Conservation (phyloP, 2,329 filamentous ascomycete species). For the Karstenula rhodostoma region DNA sequence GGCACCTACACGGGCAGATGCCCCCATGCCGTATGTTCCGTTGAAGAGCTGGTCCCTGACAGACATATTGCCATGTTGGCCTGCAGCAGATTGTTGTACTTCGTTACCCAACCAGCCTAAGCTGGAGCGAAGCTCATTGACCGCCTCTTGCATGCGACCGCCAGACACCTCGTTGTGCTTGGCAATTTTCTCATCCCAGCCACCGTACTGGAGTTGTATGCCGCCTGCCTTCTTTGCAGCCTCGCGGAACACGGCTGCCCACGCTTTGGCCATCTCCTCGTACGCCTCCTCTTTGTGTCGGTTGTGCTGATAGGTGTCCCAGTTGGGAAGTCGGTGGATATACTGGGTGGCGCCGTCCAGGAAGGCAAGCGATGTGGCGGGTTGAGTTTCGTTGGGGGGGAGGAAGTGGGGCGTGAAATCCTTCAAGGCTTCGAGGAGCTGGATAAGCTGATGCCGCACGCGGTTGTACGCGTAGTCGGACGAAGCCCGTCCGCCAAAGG, state of each 20-base stretch:
- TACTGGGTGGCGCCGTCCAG: slow-evolving; percentile 90
- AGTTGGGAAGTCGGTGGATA: slow-evolving; percentile 87
- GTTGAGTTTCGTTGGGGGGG: slow-evolving; percentile 85
- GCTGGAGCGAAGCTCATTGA: slow-evolving; percentile 76
- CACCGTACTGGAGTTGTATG: slow-evolving; percentile 85
- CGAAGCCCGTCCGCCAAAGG: slow-evolving; percentile 81
- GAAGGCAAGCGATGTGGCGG: slow-evolving; percentile 83
- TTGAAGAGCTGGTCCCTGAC: slow-evolving; percentile 60
- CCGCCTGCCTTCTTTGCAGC: slow-evolving; percentile 90
- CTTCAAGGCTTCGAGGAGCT: slow-evolving; percentile 85
- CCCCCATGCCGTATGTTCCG: slow-evolving; percentile 63
- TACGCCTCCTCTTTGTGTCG: slow-evolving; percentile 95
- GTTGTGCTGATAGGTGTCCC: slow-evolving; percentile 87
- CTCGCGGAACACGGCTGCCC: slow-evolving; percentile 90
- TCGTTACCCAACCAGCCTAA: slow-evolving; percentile 78
- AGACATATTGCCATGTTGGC: slow-evolving; percentile 42
- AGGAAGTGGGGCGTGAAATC: slow-evolving; percentile 97
- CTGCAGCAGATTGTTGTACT: slow-evolving; percentile 27
- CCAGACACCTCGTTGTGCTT: slow-evolving; percentile 89
- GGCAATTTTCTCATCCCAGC: slow-evolving; percentile 87
- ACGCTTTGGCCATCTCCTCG: slow-evolving; percentile 93
- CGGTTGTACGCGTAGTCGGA: slow-evolving; percentile 96
- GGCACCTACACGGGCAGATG: slow-evolving; percentile 63
- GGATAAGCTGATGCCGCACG: slow-evolving; percentile 79
- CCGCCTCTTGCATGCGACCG: slow-evolving; percentile 80